These are phyloP conservation scores for Gossypium schwendimanii DNA, from an alignment of 441 rosid genomes.

Conservation along the genomic window DNA sequence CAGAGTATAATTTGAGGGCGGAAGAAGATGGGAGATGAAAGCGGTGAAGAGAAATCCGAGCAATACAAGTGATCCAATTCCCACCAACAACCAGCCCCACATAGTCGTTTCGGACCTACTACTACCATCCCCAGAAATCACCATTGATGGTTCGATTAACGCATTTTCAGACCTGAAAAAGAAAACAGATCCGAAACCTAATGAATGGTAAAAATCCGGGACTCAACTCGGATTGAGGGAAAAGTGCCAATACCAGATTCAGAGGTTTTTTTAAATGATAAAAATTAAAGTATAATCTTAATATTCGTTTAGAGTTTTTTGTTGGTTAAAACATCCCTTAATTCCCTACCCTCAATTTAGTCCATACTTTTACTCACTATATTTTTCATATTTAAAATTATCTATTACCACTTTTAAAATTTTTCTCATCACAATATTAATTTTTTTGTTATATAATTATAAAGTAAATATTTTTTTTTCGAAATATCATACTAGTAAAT, in stretches of 20 bases:
- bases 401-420: too few relatives aligned
- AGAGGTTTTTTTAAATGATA: neutral
- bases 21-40: slow-evolving; percentile 37
- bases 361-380: too few relatives aligned
- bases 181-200: neutral
- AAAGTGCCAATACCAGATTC: neutral
- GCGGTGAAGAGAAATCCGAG: slow-evolving; percentile 36
- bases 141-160: neutral
- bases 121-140: neutral
- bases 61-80: slow-evolving; percentile 24
- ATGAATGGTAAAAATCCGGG: neutral
- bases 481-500: too few relatives aligned
- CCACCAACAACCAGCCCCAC: slow-evolving; percentile 29
- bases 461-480: too few relatives aligned
- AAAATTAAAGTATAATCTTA: too few relatives aligned
- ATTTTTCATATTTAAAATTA: too few relatives aligned
- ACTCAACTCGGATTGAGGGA: neutral
- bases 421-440: too few relatives aligned
- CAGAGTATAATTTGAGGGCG: slow-evolving; percentile 28
- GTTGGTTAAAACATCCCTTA: too few relatives aligned
- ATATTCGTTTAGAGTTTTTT: too few relatives aligned
- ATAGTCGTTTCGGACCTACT: neutral
- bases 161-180: neutral
- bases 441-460: too few relatives aligned
- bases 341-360: too few relatives aligned